Evolutionary conservation across 768 basidiomycete genomes (phyloP).

Genomic region (Rhizopogon vesiculosus): DNA sequence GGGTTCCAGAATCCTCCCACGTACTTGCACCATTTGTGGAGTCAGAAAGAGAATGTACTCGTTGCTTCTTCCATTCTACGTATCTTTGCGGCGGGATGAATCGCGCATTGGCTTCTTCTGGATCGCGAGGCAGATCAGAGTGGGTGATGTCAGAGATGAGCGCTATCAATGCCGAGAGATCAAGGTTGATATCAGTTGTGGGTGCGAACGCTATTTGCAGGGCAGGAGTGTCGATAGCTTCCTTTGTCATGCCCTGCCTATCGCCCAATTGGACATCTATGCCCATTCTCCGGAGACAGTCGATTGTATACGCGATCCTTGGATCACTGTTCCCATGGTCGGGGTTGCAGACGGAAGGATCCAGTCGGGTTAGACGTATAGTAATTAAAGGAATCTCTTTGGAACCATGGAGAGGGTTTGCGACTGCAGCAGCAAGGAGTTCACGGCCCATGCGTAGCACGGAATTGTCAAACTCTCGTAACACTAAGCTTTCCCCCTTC

Average conservation of each 20-base stretch:
- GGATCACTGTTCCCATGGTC: constrained; percentile 34
- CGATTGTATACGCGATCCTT: constrained; percentile 59
- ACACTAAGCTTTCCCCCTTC: constrained; percentile 29
- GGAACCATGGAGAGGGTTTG: constrained; percentile 38
- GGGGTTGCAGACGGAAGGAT: constrained; percentile 32
- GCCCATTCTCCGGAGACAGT: constrained; percentile 53
- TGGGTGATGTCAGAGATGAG: constrained; percentile 82
- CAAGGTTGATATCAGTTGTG: constrained; percentile 67
- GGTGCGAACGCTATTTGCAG: constrained; percentile 30
- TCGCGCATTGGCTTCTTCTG: constrained; percentile 54
- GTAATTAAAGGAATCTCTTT: constrained; percentile 42
- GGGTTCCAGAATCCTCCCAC: constrained; percentile 39
- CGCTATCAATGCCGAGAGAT: constrained; percentile 82
- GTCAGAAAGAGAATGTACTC: constrained; percentile 5
- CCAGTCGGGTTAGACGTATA: constrained; percentile 67
- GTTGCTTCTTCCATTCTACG: constrained; percentile 52
- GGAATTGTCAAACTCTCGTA: constrained; percentile 64
- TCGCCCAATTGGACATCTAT: constrained; percentile 67
- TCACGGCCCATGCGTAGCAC: constrained; percentile 65
- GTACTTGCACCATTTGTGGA: neutral
- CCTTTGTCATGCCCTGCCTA: constrained; percentile 19
- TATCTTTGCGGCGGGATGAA: constrained; percentile 60
- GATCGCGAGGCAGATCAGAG: constrained; percentile 50
- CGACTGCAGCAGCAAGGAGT: constrained; percentile 59
- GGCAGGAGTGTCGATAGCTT: constrained; percentile 15